Conservation (phyloP, 2,329 filamentous ascomycete species). For the Colletotrichum kahawae region DNA sequence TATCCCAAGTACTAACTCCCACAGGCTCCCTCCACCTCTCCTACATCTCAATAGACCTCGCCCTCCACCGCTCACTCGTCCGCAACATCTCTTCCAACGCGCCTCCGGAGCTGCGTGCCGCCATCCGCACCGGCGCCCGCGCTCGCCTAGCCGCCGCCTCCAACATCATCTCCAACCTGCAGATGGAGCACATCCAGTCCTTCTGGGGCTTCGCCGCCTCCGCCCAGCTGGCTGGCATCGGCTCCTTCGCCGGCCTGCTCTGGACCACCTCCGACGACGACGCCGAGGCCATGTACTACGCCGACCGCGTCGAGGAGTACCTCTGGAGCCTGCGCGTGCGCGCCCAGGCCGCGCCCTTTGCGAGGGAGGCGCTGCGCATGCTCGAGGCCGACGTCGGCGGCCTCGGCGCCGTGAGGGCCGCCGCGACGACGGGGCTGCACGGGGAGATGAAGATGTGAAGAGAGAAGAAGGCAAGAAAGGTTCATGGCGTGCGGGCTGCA, state of each 20-base stretch:
- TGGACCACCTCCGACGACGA: slow-evolving; percentile 43
- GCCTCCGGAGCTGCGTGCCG: slow-evolving; percentile 31
- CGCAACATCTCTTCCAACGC: slow-evolving; percentile 42
- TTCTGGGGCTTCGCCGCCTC: slow-evolving; percentile 52
- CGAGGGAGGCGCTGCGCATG: slow-evolving; percentile 42
- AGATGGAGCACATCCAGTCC: slow-evolving; percentile 49
- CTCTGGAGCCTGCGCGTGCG: slow-evolving; percentile 47
- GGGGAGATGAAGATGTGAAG: slow-evolving; percentile 18
- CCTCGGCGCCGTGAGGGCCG: slow-evolving; percentile 13
- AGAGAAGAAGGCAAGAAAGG: not conserved
- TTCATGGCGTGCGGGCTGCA: not conserved
- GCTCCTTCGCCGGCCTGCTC: slow-evolving; percentile 44
- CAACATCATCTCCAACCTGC: slow-evolving; percentile 42
- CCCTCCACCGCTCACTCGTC: slow-evolving; percentile 54
- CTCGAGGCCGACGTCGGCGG: slow-evolving; percentile 33
- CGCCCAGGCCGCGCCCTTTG: slow-evolving; percentile 42
- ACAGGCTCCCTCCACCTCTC: slow-evolving; percentile 52
- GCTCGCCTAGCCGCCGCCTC: slow-evolving; percentile 44
- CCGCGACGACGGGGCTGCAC: not conserved
- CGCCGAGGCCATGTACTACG: slow-evolving; percentile 44
- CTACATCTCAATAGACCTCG: slow-evolving; percentile 56
- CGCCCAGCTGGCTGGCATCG: slow-evolving; percentile 47
- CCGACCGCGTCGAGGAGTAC: slow-evolving; percentile 43
- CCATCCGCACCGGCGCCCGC: slow-evolving; percentile 42
- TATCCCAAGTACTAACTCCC: slow-evolving; percentile 29